Base-by-base conservation (phyloP, 1,284 basidiomycete species). In the Malassezia nana region DNA sequence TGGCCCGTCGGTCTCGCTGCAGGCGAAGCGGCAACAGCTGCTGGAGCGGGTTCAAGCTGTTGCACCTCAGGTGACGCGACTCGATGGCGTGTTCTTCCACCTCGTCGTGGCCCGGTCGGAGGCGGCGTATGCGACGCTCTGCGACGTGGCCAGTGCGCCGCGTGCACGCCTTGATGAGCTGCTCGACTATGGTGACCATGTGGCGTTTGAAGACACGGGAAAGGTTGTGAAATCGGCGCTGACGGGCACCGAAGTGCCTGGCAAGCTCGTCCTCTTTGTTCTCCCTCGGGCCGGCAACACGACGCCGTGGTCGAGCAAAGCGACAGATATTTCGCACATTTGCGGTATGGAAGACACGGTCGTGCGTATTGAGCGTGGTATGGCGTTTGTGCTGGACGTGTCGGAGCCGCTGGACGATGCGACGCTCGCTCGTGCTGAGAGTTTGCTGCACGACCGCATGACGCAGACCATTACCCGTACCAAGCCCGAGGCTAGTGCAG, bases 231-330 rank as follows among this genome's bases (percentile, higher is more conserved):
- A 75, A 25, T 62, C 69, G 16, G 65, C 71, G 15, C 44, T 32
- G 39, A 10, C 58, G 55, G 18, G 39, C 59, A 15, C 52, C 15
- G 16, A 29, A 0, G 84, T 30, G 22, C 9, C 22, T 8, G 30
- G 18, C 28, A 26, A 47, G 31, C 47, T 49, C 20, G 59, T 66
- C 25, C 64, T 72, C 46, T 73, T 67, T 41, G 69, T 73, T 16
- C 52, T 58, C 13, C 71, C 71, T 1, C 63, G 71, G 13, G 52
- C 63, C 2, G 69, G 69, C 30, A 67, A 85, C 29, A 84, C 89
- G 71, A 87, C 86, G 18, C 87, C 92, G 1, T 96, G 92, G 92
- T 94, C 90, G 7, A 90, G 87, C 77, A 96, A 96, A 76, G 92
- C 92, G 2, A 94, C 91, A 2, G 90, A 96, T 72, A 96, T 96